A percentile compares a stretch with the other conserved stretches of the same genome.
Conservation (phyloP, 805 yeast species). For the Kodamaea kakaduensis region DNA sequence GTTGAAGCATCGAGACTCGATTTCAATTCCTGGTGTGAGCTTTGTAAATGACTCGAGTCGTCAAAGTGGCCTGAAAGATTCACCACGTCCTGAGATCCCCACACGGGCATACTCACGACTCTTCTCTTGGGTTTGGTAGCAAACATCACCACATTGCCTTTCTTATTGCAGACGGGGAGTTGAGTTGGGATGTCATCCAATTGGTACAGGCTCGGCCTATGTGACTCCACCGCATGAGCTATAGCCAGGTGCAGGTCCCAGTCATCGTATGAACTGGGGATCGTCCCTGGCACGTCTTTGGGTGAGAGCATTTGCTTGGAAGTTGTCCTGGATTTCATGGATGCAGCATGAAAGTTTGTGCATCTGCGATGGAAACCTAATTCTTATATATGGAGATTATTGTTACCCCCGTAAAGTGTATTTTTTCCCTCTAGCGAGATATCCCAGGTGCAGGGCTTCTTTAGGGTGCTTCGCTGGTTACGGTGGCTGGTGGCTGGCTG, state of each 20-base stretch:
- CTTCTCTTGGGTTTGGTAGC: conserved; percentile 10
- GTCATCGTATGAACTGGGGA: conserved; percentile 18
- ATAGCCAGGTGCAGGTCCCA: conserved; percentile 26
- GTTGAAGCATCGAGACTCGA: too few relatives aligned
- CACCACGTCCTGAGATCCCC: too few relatives aligned
- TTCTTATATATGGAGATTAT: neutral
- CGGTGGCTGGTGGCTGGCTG: conserved; percentile 2
- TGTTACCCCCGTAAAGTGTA: neutral
- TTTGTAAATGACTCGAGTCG: too few relatives aligned
- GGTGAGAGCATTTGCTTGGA: conserved; percentile 21
- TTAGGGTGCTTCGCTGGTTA: too few relatives aligned
- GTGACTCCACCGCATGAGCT: conserved; percentile 16
- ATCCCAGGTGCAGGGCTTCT: conserved; percentile 5
- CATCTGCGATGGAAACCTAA: neutral
- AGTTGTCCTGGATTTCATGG: conserved; percentile 10
- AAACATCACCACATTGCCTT: neutral
- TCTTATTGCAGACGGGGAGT: conserved; percentile 10
- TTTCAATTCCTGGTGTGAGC: too few relatives aligned
- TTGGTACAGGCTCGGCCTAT: conserved; percentile 21
- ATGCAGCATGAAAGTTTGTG: neutral
- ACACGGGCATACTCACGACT: conserved; percentile 23
- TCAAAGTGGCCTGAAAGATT: too few relatives aligned
- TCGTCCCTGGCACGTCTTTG: conserved; percentile 22
- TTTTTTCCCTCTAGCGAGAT: neutral
- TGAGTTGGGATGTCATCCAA: conserved; percentile 27